phyloP scores from a whole-genome alignment of 768 basidiomycete genomes.

The Termitomyces sp. region DNA sequence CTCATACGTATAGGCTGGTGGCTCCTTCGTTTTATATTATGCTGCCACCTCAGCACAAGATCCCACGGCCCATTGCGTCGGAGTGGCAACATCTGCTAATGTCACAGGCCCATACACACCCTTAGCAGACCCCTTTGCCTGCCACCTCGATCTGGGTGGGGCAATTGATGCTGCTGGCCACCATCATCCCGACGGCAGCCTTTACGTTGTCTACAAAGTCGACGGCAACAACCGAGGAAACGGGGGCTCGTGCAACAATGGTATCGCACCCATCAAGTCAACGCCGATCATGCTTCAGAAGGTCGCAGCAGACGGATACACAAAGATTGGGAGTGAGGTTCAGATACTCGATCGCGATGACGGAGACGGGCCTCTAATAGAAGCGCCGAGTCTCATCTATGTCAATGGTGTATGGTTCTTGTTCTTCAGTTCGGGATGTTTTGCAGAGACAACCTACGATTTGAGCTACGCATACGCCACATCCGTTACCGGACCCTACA shows the following conservation, averaged over 20 bases:
- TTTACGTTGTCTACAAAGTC: conserved; percentile 17
- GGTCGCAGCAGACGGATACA: conserved; percentile 16
- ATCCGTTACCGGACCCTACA: conserved; percentile 14
- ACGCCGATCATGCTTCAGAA: conserved; percentile 18
- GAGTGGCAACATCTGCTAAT: conserved; percentile 13
- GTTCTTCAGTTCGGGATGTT: conserved; percentile 18
- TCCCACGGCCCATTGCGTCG: conserved; percentile 14
- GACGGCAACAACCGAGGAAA: conserved; percentile 16
- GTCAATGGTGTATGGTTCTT: conserved; percentile 16
- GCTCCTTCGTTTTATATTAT: conserved; percentile 17
- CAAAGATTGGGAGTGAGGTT: conserved; percentile 15
- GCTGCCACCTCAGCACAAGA: conserved; percentile 14
- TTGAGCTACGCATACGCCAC: conserved; percentile 18
- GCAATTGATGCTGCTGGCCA: conserved; percentile 16
- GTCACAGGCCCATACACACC: conserved; percentile 13
- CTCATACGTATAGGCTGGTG: conserved; percentile 1
- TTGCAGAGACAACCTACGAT: conserved; percentile 15
- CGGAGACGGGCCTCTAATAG: conserved; percentile 16
- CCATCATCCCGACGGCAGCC: conserved; percentile 17
- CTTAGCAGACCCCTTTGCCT: conserved; percentile 7
- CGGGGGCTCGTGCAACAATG: conserved; percentile 18
- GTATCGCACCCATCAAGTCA: conserved; percentile 15
- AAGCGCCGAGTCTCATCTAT: conserved; percentile 16
- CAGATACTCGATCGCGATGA: conserved; percentile 17
- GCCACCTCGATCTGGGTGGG: conserved; percentile 16